phyloP scores from a whole-genome alignment of 2,329 filamentous ascomycete species.

The Penicillium concentricum region DNA sequence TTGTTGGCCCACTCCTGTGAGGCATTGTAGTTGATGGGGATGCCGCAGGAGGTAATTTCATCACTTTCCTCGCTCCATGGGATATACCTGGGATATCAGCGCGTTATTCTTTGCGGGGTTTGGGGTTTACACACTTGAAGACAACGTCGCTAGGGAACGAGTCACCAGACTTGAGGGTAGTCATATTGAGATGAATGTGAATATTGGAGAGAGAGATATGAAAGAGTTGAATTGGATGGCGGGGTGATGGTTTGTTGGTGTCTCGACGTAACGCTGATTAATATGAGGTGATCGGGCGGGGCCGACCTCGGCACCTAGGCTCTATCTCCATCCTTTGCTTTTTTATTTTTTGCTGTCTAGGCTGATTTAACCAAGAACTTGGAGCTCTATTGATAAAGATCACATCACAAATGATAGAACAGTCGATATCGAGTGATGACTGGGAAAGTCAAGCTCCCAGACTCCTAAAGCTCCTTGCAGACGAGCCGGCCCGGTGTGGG shows the following conservation, averaged over 20 bases:
- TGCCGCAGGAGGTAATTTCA: slow-evolving; percentile 72
- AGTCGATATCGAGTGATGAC: not conserved
- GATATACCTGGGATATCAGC: slow-evolving; percentile 59
- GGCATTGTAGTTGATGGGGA: slow-evolving; percentile 75
- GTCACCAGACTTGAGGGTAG: slow-evolving; percentile 75
- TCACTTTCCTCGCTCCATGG: slow-evolving; percentile 70
- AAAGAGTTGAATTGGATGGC: not conserved
- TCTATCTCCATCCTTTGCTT: not conserved
- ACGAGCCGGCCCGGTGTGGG: not conserved
- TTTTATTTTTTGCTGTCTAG: not conserved
- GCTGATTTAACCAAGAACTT: not conserved
- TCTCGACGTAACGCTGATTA: slow-evolving; percentile 5
- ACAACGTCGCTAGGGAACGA: slow-evolving; percentile 74
- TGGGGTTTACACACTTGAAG: slow-evolving; percentile 60
- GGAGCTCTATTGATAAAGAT: not conserved
- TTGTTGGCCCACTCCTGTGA: slow-evolving; percentile 72
- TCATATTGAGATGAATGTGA: slow-evolving; percentile 41
- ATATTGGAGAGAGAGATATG: not conserved
- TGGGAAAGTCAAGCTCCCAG: not conserved
- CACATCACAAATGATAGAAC: not conserved
- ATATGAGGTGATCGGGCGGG: slow-evolving; percentile 7
- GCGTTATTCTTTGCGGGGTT: not conserved
- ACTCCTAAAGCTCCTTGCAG: not conserved
- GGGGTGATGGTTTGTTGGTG: not conserved
- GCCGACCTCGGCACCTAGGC: not conserved